phyloP scores from a whole-genome alignment of 2,329 filamentous ascomycete genomes.

The Fusarium equiseti region DNA sequence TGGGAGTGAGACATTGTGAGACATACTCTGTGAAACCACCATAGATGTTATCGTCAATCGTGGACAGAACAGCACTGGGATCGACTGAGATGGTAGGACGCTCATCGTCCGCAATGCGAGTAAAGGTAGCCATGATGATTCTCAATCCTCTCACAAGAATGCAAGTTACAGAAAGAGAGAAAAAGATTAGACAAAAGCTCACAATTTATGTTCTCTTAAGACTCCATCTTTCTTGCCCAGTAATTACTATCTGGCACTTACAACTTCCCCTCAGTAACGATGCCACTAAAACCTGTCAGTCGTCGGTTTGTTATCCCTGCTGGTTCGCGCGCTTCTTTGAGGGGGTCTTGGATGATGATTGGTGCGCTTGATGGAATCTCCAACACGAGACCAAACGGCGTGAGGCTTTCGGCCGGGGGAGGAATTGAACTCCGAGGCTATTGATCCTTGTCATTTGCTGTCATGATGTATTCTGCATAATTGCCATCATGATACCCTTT shows the following conservation, averaged over 20 bases:
- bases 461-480: neutral
- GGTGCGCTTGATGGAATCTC: slow-evolving; percentile 8
- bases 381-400: slow-evolving; percentile 34
- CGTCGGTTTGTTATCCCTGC: slow-evolving; percentile 1
- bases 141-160: neutral
- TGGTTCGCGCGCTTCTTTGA: slow-evolving; percentile 14
- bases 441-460: neutral
- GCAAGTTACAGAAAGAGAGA: neutral
- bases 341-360: neutral
- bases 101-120: slow-evolving; percentile 71
- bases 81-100: slow-evolving; percentile 75
- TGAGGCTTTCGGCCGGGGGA: slow-evolving; percentile 19
- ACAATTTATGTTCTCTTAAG: slow-evolving; percentile 11
- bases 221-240: slow-evolving; percentile 2
- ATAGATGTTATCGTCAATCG: slow-evolving; percentile 85
- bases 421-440: slow-evolving; percentile 9
- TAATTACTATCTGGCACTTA: slow-evolving; percentile 2
- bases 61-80: slow-evolving; percentile 72
- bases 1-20: neutral
- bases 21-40: slow-evolving; percentile 85
- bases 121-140: slow-evolving; percentile 77
- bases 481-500: neutral
- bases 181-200: neutral
- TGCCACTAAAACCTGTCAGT: slow-evolving; percentile 9
- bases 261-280: slow-evolving; percentile 5